Evolutionary conservation across 1,284 basidiomycete genomes (phyloP).

Genomic region (Apiotrichum mycotoxinovorans): DNA sequence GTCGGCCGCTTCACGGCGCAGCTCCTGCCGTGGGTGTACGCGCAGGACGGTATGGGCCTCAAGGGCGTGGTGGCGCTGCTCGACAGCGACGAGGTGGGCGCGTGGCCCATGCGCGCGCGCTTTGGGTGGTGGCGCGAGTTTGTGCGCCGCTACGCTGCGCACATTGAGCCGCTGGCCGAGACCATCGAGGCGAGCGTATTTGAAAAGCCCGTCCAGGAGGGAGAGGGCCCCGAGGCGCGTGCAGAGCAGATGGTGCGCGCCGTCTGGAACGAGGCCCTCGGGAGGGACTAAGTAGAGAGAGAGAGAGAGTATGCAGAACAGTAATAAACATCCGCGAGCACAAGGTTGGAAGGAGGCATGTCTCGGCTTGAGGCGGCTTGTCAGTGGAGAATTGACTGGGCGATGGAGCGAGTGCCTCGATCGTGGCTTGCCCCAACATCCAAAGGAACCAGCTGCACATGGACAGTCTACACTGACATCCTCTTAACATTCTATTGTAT

Average conservation of each 20-base stretch:
- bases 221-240: slow-evolving; percentile 24
- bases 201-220: slow-evolving; percentile 6
- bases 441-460: too few species aligned
- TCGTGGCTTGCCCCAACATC: too few species aligned
- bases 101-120: slow-evolving; percentile 39
- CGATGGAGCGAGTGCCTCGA: too few species aligned
- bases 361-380: too few species aligned
- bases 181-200: slow-evolving; percentile 27
- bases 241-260: slow-evolving; percentile 33
- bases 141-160: slow-evolving; percentile 34
- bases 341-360: too few species aligned
- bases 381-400: too few species aligned
- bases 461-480: too few species aligned
- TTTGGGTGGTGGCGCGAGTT: slow-evolving; percentile 48
- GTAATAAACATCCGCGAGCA: too few species aligned
- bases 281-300: slow-evolving; percentile 12
- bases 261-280: slow-evolving; percentile 27
- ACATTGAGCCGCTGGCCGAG: slow-evolving; percentile 29
- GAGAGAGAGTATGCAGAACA: background rate
- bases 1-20: slow-evolving; percentile 34
- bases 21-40: slow-evolving; percentile 34
- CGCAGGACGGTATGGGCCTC: slow-evolving; percentile 24
- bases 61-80: slow-evolving; percentile 37
- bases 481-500: background rate
- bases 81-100: slow-evolving; percentile 36